Conservation (phyloP, 768 basidiomycete genomes). For the Russula dissimulans region DNA sequence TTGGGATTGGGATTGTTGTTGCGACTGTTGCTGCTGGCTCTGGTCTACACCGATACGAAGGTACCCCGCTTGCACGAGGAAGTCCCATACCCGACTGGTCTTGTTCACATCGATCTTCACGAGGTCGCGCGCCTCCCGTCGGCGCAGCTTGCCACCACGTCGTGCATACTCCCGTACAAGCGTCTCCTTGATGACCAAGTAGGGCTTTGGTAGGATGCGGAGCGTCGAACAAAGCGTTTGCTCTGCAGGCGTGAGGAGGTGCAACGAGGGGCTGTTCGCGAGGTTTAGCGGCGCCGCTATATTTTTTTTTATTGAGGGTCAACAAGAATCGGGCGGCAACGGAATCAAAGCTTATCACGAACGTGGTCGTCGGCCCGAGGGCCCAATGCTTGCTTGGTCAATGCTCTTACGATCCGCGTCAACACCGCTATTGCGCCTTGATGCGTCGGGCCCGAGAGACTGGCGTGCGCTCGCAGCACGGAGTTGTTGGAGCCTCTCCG, state of each 20-base stretch:
- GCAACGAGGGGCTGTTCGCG: slow-evolving; percentile 80
- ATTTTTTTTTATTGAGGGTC: not conserved
- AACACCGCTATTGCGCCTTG: slow-evolving; percentile 37
- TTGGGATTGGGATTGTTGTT: not conserved
- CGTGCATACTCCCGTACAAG: slow-evolving; percentile 89
- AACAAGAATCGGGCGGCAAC: not conserved
- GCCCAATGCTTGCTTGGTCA: slow-evolving; percentile 35
- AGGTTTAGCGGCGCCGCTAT: slow-evolving; percentile 73
- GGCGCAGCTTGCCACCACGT: slow-evolving; percentile 77
- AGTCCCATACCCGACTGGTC: slow-evolving; percentile 88
- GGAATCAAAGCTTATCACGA: slow-evolving; percentile 19
- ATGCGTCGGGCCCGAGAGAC: slow-evolving; percentile 44
- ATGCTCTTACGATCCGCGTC: slow-evolving; percentile 47
- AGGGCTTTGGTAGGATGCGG: slow-evolving; percentile 90
- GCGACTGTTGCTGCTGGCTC: slow-evolving; percentile 34
- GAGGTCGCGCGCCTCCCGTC: slow-evolving; percentile 81
- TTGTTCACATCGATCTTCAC: slow-evolving; percentile 93
- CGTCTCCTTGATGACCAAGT: slow-evolving; percentile 91
- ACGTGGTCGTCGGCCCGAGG: slow-evolving; percentile 37
- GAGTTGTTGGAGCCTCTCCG: slow-evolving; percentile 42
- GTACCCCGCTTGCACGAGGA: slow-evolving; percentile 78
- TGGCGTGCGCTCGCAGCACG: slow-evolving; percentile 42
- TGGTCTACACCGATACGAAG: slow-evolving; percentile 45
- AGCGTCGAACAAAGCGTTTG: slow-evolving; percentile 81
- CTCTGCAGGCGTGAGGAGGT: slow-evolving; percentile 83